Evolutionary conservation across 345 rosid species (phyloP).

Genomic region (Salix suchowensis): DNA sequence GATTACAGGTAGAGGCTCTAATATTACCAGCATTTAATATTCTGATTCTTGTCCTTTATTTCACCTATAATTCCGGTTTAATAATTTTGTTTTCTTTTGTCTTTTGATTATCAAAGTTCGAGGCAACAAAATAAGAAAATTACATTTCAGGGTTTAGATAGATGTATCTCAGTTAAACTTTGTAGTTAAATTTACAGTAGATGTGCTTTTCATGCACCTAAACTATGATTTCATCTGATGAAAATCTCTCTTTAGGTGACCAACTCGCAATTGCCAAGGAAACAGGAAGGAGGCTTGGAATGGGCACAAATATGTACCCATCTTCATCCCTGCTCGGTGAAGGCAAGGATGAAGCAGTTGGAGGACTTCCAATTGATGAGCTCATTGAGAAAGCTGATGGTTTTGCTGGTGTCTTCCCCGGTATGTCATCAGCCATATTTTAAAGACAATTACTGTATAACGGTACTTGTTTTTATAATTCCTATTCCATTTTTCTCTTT

Average conservation of each 20-base stretch:
- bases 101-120: too few species aligned
- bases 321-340: conserved; percentile 51
- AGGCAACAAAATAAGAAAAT: too few species aligned
- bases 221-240: not conserved
- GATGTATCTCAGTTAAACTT: too few species aligned
- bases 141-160: too few species aligned
- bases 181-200: too few species aligned
- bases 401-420: conserved; percentile 67
- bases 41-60: not conserved
- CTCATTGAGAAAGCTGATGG: conserved; percentile 51
- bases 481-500: not conserved
- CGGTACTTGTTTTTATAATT: not conserved
- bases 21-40: not conserved
- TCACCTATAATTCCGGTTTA: not conserved
- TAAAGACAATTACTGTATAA: not conserved
- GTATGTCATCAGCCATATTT: conserved; percentile 14
- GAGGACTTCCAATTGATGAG: conserved; percentile 37
- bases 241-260: conserved; percentile 35
- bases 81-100: not conserved
- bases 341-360: conserved; percentile 24
- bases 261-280: conserved; percentile 65
- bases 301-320: conserved; percentile 50
- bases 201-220: not conserved
- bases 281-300: conserved; percentile 65
- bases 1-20: conserved; percentile 43